Evolutionary conservation across 257 asterid species (phyloP), one percentile per base, ranked within the genome.

Genomic region (Datura wrightii): DNA sequence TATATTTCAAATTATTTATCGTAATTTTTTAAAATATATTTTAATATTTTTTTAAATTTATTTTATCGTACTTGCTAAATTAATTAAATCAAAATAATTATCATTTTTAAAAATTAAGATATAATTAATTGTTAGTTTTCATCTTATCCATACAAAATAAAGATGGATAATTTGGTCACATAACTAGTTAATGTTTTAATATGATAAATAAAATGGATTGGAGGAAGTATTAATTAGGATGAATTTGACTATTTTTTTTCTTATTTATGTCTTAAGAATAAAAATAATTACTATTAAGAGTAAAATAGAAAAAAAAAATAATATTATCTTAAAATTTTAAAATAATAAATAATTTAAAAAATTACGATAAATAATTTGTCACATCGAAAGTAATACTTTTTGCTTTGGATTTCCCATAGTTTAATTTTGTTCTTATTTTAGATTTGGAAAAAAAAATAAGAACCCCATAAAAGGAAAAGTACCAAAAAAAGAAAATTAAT

Each of bases 11-110:
- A 66, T 66, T 66, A 65, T 66, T 66, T 36, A 3, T 66, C 19
- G 0, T 14, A 1, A 3, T 36, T 66, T 14, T 14, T 0, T 36
- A 7, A 13, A 10, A 0, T 0, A 36, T 0, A 0, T 5, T 31
- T 6, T 36, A 2, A 2, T 34, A 34, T 13, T 31, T 31, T 5
- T 5, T 31, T n/a, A n/a, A n/a, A n/a, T n/a, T n/a, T n/a, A n/a
- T n/a, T n/a, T n/a, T n/a, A n/a, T n/a, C n/a, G n/a, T n/a, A n/a
- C n/a, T n/a, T n/a, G n/a, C n/a, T n/a, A n/a, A n/a, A n/a, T n/a
- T n/a, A n/a, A n/a, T n/a, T n/a, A n/a, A n/a, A n/a, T n/a, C n/a
- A n/a, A n/a, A n/a, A n/a, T n/a, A n/a, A n/a, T n/a, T n/a, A n/a
- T n/a, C n/a, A n/a, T n/a, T n/a, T n/a, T n/a, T n/a, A n/a, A n/a